phyloP scores from a whole-genome alignment of 2,329 filamentous ascomycete species.

The Colletotrichum cuscutae region DNA sequence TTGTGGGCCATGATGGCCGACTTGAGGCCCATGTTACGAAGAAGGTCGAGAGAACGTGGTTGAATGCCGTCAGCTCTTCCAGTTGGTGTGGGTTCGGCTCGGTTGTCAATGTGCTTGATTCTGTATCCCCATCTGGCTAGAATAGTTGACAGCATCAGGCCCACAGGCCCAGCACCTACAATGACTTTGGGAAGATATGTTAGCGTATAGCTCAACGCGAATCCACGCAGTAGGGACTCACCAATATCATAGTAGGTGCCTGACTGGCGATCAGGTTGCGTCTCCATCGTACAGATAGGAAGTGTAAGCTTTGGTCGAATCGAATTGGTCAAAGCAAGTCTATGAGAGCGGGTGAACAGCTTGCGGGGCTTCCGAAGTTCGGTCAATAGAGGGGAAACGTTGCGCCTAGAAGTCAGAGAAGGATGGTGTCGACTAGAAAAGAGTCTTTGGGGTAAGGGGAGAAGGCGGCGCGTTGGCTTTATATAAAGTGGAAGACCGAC shows the following conservation, averaged over 20 bases:
- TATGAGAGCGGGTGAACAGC: background rate
- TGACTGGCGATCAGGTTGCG: slow-evolving; percentile 25
- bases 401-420: background rate
- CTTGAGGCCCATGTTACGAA: slow-evolving; percentile 91
- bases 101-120: slow-evolving; percentile 94
- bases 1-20: slow-evolving; percentile 87
- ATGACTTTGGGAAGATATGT: slow-evolving; percentile 70
- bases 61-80: slow-evolving; percentile 93
- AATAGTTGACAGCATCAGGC: slow-evolving; percentile 87
- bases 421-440: background rate
- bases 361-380: background rate
- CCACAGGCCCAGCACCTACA: slow-evolving; percentile 88
- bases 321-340: background rate
- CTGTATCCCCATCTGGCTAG: slow-evolving; percentile 93
- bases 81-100: slow-evolving; percentile 83
- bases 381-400: background rate
- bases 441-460: background rate
- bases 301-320: background rate
- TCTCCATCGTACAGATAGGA: slow-evolving; percentile 15
- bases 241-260: slow-evolving; percentile 55
- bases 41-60: slow-evolving; percentile 85
- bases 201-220: background rate
- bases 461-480: background rate
- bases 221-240: slow-evolving; percentile 38
- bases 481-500: slow-evolving; percentile 12